Evolutionary conservation across 78 protist species (phyloP), one percentile per base, ranked within the genome.

Genomic region (Speleostelium caveatum): DNA sequence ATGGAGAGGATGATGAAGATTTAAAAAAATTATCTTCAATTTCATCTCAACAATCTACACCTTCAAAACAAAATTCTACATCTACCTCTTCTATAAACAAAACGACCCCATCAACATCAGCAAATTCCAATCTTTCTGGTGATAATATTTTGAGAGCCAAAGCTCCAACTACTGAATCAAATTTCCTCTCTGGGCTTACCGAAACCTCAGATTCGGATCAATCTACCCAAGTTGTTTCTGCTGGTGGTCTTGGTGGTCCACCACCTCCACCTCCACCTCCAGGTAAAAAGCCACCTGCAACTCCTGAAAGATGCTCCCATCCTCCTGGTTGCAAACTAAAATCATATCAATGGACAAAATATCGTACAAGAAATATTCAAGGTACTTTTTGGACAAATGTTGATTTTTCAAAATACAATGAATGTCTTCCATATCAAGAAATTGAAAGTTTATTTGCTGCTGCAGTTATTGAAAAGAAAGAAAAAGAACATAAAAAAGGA

Each of bases 211-310:
- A 0, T 26, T 21, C 3, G 1, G 3, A 41, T 16, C 1, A 21
- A 5, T 4, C 36, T 35, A 32, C 65, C 4, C 55, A 24, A 2
- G 32, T 38, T 3, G 30, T 32, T 21, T 0, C 49, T 5, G 53
- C 45, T 38, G 35, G 38, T 21, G 33, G 28, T 35, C 45, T 30
- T 4, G 89, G 89, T 14, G 75, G 16, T 1, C 77, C 63, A 32
- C 91, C 91, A 12, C 91, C 91, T 16, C 91, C 91, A 7, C 91
- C 91, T 22, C 91, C 91, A 21, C 78, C 79, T 19, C 72, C 72
- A 5, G 91, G 91, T 3, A 67, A 32, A 66, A 39, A 56, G 53
- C 79, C 91, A 33, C 91, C 91, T 22, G 49, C 91, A 4, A 83
- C 91, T 30, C 91, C 91, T 21, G 72, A 83, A 51, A 21, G 63